Base-by-base conservation (phyloP, 106 monocot genomes). In the Allium sativum region DNA sequence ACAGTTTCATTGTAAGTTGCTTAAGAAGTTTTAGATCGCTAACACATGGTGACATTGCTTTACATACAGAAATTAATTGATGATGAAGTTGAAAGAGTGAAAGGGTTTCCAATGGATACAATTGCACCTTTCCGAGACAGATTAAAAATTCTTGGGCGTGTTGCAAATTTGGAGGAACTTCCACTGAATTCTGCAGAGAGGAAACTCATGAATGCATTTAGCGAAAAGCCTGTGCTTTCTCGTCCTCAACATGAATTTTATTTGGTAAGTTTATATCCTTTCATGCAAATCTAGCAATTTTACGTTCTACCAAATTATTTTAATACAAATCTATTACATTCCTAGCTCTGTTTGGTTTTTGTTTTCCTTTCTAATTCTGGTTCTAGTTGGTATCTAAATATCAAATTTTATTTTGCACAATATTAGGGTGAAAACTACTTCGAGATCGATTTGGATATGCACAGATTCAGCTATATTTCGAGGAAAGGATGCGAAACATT, bases 181-280 rank as follows among this genome's bases (percentile, higher is more conserved):
- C 90, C 84, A 67, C 65, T 96, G 63, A 91, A 75, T 68, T 68
- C 78, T 46, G 80, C 96, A 42, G 96, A 96, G 63, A 81, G 84
- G 75, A 96, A 96, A 62, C 77, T 96, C 58, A 91, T 91, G 91
- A 71, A 82, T 76, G 84, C 96, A 61, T 98, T 91, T 66, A 98
- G 91, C 74, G 96, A 98, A 66, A 98, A 91, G 71, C 96, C 96
- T 40, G 91, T 98, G 66, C 87, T 98, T 61, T 85, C 96, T 70
- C 87, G 96, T 74, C 96, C 91, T 41, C 96, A 98, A 31, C 96
- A 98, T 68, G 91, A 98, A 14, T 98, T 98, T 77, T 91, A 80
- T 76, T 65, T 74, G 82, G 96, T 84, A 81, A 68, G 56, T 68
- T 72, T 44, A 48, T 4, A 31, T 31, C 31, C 31, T 31, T 31